These are phyloP conservation scores for Fusarium keratoplasticum DNA, from an alignment of 2,329 filamentous ascomycete genomes.

Conservation along the genomic window DNA sequence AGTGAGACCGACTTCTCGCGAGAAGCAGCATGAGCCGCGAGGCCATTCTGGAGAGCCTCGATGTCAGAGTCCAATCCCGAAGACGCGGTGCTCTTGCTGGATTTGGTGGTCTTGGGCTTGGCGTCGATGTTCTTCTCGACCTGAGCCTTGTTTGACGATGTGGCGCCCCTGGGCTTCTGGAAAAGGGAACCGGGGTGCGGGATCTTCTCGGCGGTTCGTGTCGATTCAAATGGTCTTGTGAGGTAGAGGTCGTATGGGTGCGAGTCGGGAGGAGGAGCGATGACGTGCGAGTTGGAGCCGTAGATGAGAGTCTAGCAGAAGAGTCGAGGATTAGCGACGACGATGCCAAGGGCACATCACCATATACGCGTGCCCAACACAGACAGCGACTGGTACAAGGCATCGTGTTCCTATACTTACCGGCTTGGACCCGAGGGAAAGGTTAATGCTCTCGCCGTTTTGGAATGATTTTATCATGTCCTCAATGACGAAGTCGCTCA, in stretches of 20 bases:
- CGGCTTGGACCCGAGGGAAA: conserved; percentile 68
- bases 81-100: conserved; percentile 51
- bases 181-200: conserved; percentile 65
- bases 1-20: conserved; percentile 50
- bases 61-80: conserved; percentile 63
- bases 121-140: conserved; percentile 45
- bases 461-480: conserved; percentile 71
- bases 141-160: conserved; percentile 39
- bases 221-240: conserved; percentile 62
- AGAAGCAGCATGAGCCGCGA: conserved; percentile 51
- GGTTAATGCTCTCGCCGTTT: conserved; percentile 66
- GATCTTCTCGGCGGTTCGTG: conserved; percentile 60
- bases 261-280: conserved; percentile 58
- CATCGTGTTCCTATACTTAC: conserved; percentile 58
- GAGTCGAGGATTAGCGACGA: conserved; percentile 27
- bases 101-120: conserved; percentile 47
- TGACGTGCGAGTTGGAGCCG: conserved; percentile 61
- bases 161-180: conserved; percentile 50
- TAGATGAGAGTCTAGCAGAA: conserved; percentile 63
- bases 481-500: conserved; percentile 69
- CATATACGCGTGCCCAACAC: background rate
- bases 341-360: background rate
- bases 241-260: conserved; percentile 68
- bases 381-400: background rate
- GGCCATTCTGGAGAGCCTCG: conserved; percentile 59